These are phyloP conservation scores for Pleurotus giganteus DNA, from an alignment of 768 basidiomycete species.

Conservation along the genomic window DNA sequence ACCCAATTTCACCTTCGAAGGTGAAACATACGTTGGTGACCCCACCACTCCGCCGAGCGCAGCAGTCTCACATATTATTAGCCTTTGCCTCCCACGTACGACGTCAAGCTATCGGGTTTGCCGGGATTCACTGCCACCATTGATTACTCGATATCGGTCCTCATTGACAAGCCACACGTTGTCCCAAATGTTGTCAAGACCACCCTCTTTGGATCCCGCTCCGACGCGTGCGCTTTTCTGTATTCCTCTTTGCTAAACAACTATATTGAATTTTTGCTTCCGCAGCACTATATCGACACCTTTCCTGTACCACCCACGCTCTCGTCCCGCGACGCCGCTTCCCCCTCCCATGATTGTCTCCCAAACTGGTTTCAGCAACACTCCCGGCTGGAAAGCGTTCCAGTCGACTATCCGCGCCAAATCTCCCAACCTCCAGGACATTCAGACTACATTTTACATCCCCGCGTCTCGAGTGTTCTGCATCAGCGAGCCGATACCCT, in stretches of 20 bases:
- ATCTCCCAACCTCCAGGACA: constrained; percentile 34
- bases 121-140: constrained; percentile 71
- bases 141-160: constrained; percentile 57
- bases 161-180: constrained; percentile 45
- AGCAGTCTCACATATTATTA: constrained; percentile 23
- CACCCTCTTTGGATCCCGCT: constrained; percentile 48
- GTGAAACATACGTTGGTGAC: constrained; percentile 55
- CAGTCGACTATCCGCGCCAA: constrained; percentile 40
- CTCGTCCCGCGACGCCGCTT: constrained; percentile 52
- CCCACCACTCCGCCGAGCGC: neutral
- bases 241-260: neutral
- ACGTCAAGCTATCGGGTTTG: constrained; percentile 64
- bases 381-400: constrained; percentile 50
- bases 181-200: constrained; percentile 47
- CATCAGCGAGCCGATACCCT: constrained; percentile 60
- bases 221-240: constrained; percentile 43
- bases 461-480: constrained; percentile 61
- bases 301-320: constrained; percentile 65
- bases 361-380: constrained; percentile 39
- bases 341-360: constrained; percentile 41
- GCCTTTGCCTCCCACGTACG: constrained; percentile 71
- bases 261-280: constrained; percentile 6
- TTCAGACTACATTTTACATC: constrained; percentile 39
- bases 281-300: constrained; percentile 54
- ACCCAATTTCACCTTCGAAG: constrained; percentile 52